Conservation (phyloP, 306 rosid genomes). For the Glycine soja region DNA sequence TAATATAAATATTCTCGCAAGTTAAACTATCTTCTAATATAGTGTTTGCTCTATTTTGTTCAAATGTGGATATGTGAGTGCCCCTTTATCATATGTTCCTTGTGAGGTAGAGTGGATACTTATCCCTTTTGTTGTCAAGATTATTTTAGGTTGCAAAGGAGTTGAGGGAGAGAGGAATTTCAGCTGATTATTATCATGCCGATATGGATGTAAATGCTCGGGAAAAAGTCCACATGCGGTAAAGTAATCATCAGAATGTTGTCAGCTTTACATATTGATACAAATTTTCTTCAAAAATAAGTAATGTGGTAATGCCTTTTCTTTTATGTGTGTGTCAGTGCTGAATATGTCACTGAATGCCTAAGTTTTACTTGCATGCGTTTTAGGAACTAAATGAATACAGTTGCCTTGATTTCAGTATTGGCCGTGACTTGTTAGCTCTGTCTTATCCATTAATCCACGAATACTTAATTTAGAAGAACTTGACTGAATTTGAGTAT, state of each 20-base stretch:
- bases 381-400: slow-evolving; percentile 29
- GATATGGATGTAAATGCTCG: slow-evolving; percentile 88
- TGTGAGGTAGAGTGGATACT: slow-evolving; percentile 20
- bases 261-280: slow-evolving; percentile 37
- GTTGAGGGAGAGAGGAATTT: slow-evolving; percentile 80
- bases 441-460: slow-evolving; percentile 29
- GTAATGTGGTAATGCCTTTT: background rate
- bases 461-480: slow-evolving; percentile 15
- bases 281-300: slow-evolving; percentile 6
- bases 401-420: slow-evolving; percentile 32
- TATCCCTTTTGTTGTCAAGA: slow-evolving; percentile 39
- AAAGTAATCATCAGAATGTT: slow-evolving; percentile 47
- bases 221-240: slow-evolving; percentile 88
- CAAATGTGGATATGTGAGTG: slow-evolving; percentile 9
- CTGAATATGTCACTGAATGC: slow-evolving; percentile 26
- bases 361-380: slow-evolving; percentile 6
- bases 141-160: slow-evolving; percentile 84
- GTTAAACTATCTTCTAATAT: background rate
- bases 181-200: slow-evolving; percentile 90
- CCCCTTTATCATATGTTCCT: slow-evolving; percentile 33
- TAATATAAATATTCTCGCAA: too few relatives aligned
- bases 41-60: slow-evolving; percentile 2
- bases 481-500: slow-evolving; percentile 33
- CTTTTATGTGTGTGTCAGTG: slow-evolving; percentile 16
- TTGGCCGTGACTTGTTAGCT: slow-evolving; percentile 33